These are phyloP conservation scores for Chlamydomonas sp. DNA, from an alignment of 139 green algal species.

Conservation along the genomic window DNA sequence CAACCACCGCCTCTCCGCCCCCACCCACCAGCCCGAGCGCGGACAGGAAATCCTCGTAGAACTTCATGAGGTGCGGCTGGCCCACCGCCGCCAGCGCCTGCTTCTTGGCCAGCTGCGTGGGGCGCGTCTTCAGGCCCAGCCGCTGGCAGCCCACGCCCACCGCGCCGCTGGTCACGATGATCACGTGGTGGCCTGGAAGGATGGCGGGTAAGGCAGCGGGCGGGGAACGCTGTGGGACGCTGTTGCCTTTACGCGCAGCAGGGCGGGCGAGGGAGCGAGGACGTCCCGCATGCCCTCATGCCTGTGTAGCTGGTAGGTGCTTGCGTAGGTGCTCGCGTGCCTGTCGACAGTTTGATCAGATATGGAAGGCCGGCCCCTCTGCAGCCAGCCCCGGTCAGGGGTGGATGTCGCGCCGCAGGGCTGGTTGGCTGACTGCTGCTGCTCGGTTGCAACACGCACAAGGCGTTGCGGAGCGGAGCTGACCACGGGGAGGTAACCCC, in stretches of 20 bases:
- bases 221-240: background rate
- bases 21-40: constrained; percentile 81
- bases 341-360: too few species aligned
- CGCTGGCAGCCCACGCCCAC: constrained; percentile 90
- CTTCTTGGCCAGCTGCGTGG: constrained; percentile 77
- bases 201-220: background rate
- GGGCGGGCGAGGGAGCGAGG: background rate
- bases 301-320: too few species aligned
- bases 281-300: background rate
- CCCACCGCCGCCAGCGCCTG: constrained; percentile 90
- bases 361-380: too few species aligned
- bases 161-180: constrained; percentile 90
- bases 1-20: background rate
- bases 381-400: too few species aligned
- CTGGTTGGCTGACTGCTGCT: too few species aligned
- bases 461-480: too few species aligned
- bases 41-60: constrained; percentile 91
- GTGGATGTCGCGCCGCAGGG: too few species aligned
- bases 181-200: constrained; percentile 79
- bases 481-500: too few species aligned
- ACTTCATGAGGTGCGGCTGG: constrained; percentile 92
- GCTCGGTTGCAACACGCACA: too few species aligned
- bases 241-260: background rate
- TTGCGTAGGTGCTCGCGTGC: too few species aligned
- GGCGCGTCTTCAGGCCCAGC: constrained; percentile 72